Base-by-base conservation (phyloP, 2,329 filamentous ascomycete genomes). In the Hymenoscyphus infarciens region DNA sequence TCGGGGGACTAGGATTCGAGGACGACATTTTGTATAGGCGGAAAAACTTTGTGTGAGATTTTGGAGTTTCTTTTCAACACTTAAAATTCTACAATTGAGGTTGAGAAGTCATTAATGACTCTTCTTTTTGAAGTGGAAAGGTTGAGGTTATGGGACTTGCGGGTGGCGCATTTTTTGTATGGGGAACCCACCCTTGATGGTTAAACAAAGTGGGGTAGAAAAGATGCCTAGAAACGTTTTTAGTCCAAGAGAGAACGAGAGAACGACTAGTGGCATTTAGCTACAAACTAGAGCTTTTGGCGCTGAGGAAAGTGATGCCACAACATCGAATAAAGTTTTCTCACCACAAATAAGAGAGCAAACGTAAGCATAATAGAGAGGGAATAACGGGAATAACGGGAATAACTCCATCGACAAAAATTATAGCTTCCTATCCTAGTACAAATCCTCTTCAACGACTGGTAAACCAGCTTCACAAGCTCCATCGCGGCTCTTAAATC, bases 371-470 rank as follows among this genome's bases (percentile, higher is more conserved):
- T 38, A 5, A 16, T 38, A 38, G 13, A 38, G 22, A 22, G 45
- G 45, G 45, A 22, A 49, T 49, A 49, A 22, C 45, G 45, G 45
- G 45, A 22, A 49, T 49, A 49, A 22, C 45, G 45, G 45, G 45
- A 49, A 49, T 49, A 49, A 49, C 45, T 22, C 19, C 45, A 49
- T 49, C 4, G 11, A 38, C 13, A 49, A 11, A 22, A 22, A 4
- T 22, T 49, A 19, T 49, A 49, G 45, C 45, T 49, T 49, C n/a
- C 19, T 49, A 49, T 49, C 45, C 45, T 49, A 8, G 45, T 49
- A 25, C 45, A 49, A 49, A 49, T 49, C 45, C n/a, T 19, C 10
- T 13, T 25, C 11, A 22, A 8, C 19, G 45, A 22, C n/a, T 49
- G 45, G 45, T 22, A 22, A 22, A 25, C 45, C 45, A 49, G 13